Evolutionary conservation across 495 filamentous ascomycete genomes (phyloP).

Genomic region (Daldinia concentrica): DNA sequence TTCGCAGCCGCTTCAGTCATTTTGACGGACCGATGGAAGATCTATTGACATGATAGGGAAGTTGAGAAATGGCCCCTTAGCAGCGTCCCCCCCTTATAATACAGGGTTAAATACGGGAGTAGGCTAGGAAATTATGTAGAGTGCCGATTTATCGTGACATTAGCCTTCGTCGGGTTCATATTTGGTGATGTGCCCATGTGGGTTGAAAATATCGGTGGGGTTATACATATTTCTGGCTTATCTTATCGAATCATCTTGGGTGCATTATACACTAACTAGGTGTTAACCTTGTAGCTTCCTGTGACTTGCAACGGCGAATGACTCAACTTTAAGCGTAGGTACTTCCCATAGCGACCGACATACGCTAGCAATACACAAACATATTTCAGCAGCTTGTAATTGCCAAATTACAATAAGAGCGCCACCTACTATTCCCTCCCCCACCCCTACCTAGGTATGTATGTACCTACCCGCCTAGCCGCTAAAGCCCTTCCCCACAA

Average conservation of each 20-base stretch:
- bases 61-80: not conserved
- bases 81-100: constrained; percentile 1
- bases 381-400: not conserved
- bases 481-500: constrained; percentile 28
- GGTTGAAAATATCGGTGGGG: constrained; percentile 34
- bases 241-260: constrained; percentile 16
- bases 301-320: constrained; percentile 1
- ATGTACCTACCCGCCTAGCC: constrained; percentile 19
- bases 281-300: not conserved
- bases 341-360: too few species aligned
- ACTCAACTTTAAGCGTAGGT: not conserved
- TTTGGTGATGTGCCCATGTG: constrained; percentile 17
- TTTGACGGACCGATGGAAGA: constrained; percentile 44
- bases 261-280: too few species aligned
- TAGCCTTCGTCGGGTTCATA: constrained; percentile 9
- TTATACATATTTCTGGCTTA: constrained; percentile 1
- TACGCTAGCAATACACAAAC: too few species aligned
- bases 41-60: constrained; percentile 45
- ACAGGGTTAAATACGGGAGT: not conserved
- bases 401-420: not conserved
- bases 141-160: constrained; percentile 4
- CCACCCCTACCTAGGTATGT: too few species aligned
- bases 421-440: too few species aligned
- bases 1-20: constrained; percentile 56
- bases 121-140: not conserved